These are phyloP conservation scores for Phaeoacremonium minimum DNA, from an alignment of 2,329 filamentous ascomycete genomes.

Conservation along the genomic window DNA sequence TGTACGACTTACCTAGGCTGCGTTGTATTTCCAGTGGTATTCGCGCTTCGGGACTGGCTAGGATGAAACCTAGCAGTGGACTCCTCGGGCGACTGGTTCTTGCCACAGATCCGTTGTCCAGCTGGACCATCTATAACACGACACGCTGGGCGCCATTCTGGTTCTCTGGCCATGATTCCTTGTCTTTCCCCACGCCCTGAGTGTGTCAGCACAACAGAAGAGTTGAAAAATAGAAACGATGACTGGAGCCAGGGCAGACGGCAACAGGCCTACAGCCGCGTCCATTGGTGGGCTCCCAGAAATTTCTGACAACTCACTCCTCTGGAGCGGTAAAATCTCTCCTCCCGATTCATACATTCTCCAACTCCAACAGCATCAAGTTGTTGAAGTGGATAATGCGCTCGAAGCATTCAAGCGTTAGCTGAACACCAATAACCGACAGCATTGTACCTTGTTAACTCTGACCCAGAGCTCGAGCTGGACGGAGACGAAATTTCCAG, in stretches of 20 bases:
- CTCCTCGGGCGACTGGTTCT: too few species aligned
- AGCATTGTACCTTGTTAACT: background rate
- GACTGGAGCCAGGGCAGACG: background rate
- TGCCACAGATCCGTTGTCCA: too few species aligned
- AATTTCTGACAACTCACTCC: background rate
- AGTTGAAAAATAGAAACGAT: too few species aligned
- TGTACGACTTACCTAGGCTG: too few species aligned
- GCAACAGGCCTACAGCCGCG: background rate
- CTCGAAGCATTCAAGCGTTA: conserved; percentile 21
- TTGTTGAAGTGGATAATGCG: conserved; percentile 15
- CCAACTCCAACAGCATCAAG: conserved; percentile 10
- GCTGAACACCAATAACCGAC: background rate
- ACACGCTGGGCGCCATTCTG: too few species aligned
- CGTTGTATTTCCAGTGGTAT: too few species aligned
- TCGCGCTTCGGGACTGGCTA: too few species aligned
- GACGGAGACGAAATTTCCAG: conserved; percentile 29
- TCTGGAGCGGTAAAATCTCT: background rate
- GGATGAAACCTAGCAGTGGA: too few species aligned
- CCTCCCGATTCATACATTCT: conserved; percentile 6
- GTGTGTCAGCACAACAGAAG: too few species aligned
- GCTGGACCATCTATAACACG: too few species aligned
- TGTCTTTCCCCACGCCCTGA: too few species aligned
- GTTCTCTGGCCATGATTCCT: too few species aligned
- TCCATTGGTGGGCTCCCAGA: background rate
- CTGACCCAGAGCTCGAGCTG: conserved; percentile 21